phyloP scores from a whole-genome alignment of 1,139 yeast genomes.

The Torulaspora globosa region DNA sequence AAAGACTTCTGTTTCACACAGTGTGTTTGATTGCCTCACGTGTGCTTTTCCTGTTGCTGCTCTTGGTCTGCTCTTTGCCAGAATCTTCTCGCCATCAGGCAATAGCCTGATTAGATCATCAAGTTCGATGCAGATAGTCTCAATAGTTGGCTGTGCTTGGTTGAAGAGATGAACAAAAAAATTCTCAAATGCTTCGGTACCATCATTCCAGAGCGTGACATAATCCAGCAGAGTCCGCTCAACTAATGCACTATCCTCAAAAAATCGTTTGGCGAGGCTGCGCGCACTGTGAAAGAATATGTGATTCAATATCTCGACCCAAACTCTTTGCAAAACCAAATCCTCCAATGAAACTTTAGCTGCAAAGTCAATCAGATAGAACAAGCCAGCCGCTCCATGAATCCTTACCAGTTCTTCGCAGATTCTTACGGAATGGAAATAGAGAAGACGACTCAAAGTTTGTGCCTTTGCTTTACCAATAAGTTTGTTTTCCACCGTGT shows the following conservation, averaged over 20 bases:
- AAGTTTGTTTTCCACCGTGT: conserved; percentile 10
- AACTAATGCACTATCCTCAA: conserved; percentile 30
- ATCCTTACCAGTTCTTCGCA: conserved; percentile 33
- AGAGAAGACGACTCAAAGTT: conserved; percentile 24
- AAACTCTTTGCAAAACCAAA: conserved; percentile 34
- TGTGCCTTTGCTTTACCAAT: conserved; percentile 11
- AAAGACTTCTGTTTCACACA: background rate
- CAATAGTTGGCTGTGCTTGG: conserved; percentile 22
- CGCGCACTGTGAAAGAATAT: conserved; percentile 27
- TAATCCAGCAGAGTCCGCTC: conserved; percentile 29
- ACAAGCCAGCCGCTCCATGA: conserved; percentile 41
- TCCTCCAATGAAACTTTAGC: conserved; percentile 33
- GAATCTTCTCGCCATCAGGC: conserved; percentile 12
- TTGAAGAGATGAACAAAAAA: conserved; percentile 25
- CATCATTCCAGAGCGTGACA: conserved; percentile 38
- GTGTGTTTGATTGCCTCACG: background rate
- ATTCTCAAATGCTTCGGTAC: conserved; percentile 22
- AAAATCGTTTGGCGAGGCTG: conserved; percentile 19
- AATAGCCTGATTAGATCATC: conserved; percentile 17
- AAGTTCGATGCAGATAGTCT: conserved; percentile 7
- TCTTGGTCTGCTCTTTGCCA: conserved; percentile 1
- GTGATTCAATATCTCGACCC: conserved; percentile 36
- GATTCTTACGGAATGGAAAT: conserved; percentile 21
- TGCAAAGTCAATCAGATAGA: conserved; percentile 38
- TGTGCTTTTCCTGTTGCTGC: conserved; percentile 2